Evolutionary conservation across 306 rosid species (phyloP).

Genomic region (Sicyos baderoa): DNA sequence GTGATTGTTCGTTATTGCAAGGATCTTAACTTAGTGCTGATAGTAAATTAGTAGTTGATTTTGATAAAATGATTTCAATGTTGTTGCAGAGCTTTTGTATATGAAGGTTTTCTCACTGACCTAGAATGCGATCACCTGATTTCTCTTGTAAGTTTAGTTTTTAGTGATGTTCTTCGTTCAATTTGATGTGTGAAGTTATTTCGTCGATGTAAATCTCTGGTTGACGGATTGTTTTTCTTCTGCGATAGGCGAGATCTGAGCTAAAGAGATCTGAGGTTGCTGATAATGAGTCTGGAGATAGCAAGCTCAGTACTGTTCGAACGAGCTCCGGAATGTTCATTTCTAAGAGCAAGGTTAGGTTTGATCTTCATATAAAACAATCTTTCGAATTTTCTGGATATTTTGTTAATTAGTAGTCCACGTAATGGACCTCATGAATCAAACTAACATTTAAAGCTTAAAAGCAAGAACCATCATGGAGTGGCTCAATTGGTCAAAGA

Average conservation of each 20-base stretch:
- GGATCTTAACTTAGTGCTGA: background rate
- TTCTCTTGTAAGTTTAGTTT: constrained; percentile 55
- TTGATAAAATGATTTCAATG: constrained; percentile 10
- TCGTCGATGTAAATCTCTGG: background rate
- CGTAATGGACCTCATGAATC: too few relatives aligned
- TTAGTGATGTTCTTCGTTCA: background rate
- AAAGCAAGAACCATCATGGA: too few relatives aligned
- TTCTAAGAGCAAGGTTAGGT: constrained; percentile 60
- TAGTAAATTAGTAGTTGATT: background rate
- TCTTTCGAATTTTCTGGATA: background rate
- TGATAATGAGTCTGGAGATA: constrained; percentile 58
- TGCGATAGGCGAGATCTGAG: constrained; percentile 76
- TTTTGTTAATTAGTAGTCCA: too few relatives aligned
- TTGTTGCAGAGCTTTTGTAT: constrained; percentile 80
- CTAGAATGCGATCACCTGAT: constrained; percentile 88
- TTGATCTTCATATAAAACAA: background rate
- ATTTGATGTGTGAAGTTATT: background rate
- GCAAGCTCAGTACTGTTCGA: constrained; percentile 72
- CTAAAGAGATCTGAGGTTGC: constrained; percentile 93
- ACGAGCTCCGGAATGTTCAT: constrained; percentile 98
- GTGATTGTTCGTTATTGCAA: background rate
- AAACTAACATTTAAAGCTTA: too few relatives aligned
- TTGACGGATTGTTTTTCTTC: background rate
- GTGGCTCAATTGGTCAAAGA: too few relatives aligned
- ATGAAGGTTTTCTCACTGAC: constrained; percentile 78